Conservation (phyloP, 2,329 filamentous ascomycete genomes). For the Mycosphaerella sp. region DNA sequence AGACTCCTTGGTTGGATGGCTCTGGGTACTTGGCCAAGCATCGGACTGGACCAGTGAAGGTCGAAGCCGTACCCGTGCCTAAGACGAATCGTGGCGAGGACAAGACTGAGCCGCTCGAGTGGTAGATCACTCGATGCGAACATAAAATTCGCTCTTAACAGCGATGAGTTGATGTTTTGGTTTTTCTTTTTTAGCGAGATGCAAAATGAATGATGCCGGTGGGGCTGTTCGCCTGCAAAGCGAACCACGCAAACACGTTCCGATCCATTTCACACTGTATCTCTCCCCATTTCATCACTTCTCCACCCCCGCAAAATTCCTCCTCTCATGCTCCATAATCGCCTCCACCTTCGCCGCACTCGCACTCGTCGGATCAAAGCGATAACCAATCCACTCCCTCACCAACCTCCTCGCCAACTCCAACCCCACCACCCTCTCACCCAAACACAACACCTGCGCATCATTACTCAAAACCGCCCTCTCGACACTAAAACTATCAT, state of each 20-base stretch:
- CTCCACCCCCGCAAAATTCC: constrained; percentile 28
- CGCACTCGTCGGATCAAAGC: constrained; percentile 63
- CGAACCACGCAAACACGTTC: not conserved
- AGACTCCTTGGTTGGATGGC: constrained; percentile 90
- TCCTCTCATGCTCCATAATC: constrained; percentile 45
- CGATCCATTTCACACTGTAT: not conserved
- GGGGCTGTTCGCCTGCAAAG: not conserved
- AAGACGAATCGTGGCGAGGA: constrained; percentile 84
- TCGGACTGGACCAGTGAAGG: constrained; percentile 52
- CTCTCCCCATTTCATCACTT: not conserved
- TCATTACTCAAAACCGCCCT: constrained; percentile 75
- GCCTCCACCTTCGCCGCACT: constrained; percentile 52
- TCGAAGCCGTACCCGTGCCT: constrained; percentile 64
- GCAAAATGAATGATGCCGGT: not conserved
- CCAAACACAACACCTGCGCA: constrained; percentile 80
- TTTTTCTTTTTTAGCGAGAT: not conserved
- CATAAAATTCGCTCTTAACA: not conserved
- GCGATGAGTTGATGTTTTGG: not conserved
- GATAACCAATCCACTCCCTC: constrained; percentile 77
- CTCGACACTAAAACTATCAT: constrained; percentile 81
- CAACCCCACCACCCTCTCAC: constrained; percentile 73
- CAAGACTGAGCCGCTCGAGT: constrained; percentile 80
- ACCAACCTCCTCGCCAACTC: constrained; percentile 72
- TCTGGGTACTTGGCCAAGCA: constrained; percentile 65
- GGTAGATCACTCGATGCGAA: constrained; percentile 47